A percentile compares a stretch with the other conserved stretches of the same genome.
phyloP scores from a whole-genome alignment of 345 rosid species.

The Diplotaxis tenuifolia region DNA sequence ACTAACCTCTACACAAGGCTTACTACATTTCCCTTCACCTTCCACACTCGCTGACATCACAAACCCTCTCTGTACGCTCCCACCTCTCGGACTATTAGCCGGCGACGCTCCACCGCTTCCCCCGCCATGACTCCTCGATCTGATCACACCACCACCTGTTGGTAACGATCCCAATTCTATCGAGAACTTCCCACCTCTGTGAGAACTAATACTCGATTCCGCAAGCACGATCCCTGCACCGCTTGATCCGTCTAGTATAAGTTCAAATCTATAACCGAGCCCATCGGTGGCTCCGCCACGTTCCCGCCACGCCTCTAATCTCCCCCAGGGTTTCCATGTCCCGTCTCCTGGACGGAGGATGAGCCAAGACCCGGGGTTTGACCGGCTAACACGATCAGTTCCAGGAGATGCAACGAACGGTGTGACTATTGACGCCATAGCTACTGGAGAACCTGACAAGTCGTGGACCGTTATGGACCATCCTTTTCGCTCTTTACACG shows the following conservation, averaged over 20 bases:
- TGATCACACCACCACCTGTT: background rate
- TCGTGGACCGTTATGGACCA: slow-evolving; percentile 94
- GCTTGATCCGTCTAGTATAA: slow-evolving; percentile 61
- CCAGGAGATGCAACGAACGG: slow-evolving; percentile 89
- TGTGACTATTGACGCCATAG: slow-evolving; percentile 74
- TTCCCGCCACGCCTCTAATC: slow-evolving; percentile 95
- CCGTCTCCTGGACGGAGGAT: slow-evolving; percentile 75
- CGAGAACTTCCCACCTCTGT: slow-evolving; percentile 73
- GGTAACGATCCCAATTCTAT: slow-evolving; percentile 52
- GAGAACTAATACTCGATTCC: slow-evolving; percentile 60
- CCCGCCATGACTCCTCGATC: slow-evolving; percentile 48
- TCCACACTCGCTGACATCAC: slow-evolving; percentile 87
- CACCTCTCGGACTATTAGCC: slow-evolving; percentile 67
- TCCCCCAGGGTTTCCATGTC: slow-evolving; percentile 93
- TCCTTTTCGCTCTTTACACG: slow-evolving; percentile 75
- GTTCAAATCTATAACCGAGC: slow-evolving; percentile 74
- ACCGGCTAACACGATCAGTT: slow-evolving; percentile 82
- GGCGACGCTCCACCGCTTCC: slow-evolving; percentile 62
- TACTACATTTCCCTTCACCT: slow-evolving; percentile 85
- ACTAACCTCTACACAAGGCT: slow-evolving; percentile 80
- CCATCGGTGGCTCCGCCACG: slow-evolving; percentile 71
- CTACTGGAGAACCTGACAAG: slow-evolving; percentile 87
- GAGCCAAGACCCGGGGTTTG: slow-evolving; percentile 89
- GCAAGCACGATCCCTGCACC: slow-evolving; percentile 68
- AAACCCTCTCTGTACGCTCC: slow-evolving; percentile 67